A percentile compares a stretch with the other conserved stretches of the same genome.
phyloP scores from a whole-genome alignment of 179 eudicot genomes.

The Corrigiola litoralis region DNA sequence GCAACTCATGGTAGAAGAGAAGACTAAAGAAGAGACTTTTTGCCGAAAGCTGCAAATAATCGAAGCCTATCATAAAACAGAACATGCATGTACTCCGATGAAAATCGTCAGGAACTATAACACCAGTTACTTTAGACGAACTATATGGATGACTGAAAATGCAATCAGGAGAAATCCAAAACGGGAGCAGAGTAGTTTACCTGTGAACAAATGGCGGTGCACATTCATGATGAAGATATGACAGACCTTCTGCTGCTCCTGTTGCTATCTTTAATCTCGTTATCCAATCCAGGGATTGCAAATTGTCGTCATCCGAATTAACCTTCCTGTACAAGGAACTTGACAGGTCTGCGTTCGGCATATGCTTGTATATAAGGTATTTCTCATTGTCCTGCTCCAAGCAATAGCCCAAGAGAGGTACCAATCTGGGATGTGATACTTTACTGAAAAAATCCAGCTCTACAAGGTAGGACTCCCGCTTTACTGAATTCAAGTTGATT shows the following conservation, averaged over 20 bases:
- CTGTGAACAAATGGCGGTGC: slow-evolving; percentile 82
- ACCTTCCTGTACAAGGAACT: slow-evolving; percentile 51
- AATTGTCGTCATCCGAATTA: slow-evolving; percentile 41
- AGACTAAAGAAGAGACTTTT: neutral
- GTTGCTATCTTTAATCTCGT: slow-evolving; percentile 81
- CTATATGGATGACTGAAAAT: neutral
- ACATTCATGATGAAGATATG: slow-evolving; percentile 85
- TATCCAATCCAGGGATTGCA: slow-evolving; percentile 90
- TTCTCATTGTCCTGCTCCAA: slow-evolving; percentile 73
- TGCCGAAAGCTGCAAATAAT: neutral
- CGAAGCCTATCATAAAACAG: neutral
- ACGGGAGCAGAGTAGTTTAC: slow-evolving; percentile 27
- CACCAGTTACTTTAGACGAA: neutral
- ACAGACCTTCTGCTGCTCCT: slow-evolving; percentile 77
- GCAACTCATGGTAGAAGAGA: neutral
- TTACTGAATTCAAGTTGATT: slow-evolving; percentile 44
- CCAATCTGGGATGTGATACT: slow-evolving; percentile 56
- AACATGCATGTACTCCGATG: neutral
- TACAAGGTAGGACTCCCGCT: slow-evolving; percentile 43
- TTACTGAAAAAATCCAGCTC: slow-evolving; percentile 70
- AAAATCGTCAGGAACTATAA: neutral
- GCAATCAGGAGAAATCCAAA: neutral
- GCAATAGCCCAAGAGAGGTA: slow-evolving; percentile 78
- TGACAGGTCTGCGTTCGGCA: slow-evolving; percentile 76
- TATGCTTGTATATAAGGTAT: slow-evolving; percentile 66